A percentile compares a stretch with the other conserved stretches of the same genome.
phyloP scores from a whole-genome alignment of 306 rosid genomes.

The Cicer yamashitae region DNA sequence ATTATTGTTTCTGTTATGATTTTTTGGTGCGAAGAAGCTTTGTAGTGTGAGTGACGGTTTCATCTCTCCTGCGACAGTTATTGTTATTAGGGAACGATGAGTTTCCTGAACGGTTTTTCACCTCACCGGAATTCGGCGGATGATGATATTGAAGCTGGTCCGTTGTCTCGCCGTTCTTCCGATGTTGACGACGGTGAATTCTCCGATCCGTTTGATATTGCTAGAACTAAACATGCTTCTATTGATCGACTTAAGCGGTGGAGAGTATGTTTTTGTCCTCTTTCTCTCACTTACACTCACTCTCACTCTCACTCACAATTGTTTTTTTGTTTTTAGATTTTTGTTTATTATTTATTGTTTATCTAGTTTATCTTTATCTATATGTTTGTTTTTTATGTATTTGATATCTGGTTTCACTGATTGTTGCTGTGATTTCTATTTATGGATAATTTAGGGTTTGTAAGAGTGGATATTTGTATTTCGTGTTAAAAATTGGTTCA shows the following conservation, averaged over 20 bases:
- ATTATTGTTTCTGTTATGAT: slow-evolving; percentile 2
- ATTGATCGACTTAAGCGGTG: slow-evolving; percentile 86
- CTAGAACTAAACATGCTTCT: slow-evolving; percentile 80
- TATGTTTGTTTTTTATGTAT: slow-evolving; percentile 9
- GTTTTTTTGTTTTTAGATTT: not conserved
- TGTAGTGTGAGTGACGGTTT: slow-evolving; percentile 58
- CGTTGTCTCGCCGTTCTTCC: slow-evolving; percentile 35
- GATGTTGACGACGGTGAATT: slow-evolving; percentile 53
- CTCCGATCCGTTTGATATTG: slow-evolving; percentile 67
- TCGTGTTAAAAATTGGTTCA: not conserved
- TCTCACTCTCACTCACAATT: not conserved
- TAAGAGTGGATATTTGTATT: not conserved
- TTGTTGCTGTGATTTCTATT: slow-evolving; percentile 14
- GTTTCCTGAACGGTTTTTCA: slow-evolving; percentile 55
- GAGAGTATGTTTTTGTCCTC: slow-evolving; percentile 70
- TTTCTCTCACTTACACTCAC: not conserved
- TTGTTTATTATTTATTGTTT: not conserved
- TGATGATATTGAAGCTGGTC: slow-evolving; percentile 71
- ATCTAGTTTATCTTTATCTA: not conserved
- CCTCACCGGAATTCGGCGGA: slow-evolving; percentile 43
- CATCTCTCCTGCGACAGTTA: slow-evolving; percentile 97
- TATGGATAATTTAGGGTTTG: slow-evolving; percentile 27
- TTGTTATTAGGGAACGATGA: slow-evolving; percentile 50
- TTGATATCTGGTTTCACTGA: not conserved
- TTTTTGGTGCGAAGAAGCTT: slow-evolving; percentile 17